Conservation (phyloP, 176 grass and related monocot genomes). For the Leersia perrieri region DNA sequence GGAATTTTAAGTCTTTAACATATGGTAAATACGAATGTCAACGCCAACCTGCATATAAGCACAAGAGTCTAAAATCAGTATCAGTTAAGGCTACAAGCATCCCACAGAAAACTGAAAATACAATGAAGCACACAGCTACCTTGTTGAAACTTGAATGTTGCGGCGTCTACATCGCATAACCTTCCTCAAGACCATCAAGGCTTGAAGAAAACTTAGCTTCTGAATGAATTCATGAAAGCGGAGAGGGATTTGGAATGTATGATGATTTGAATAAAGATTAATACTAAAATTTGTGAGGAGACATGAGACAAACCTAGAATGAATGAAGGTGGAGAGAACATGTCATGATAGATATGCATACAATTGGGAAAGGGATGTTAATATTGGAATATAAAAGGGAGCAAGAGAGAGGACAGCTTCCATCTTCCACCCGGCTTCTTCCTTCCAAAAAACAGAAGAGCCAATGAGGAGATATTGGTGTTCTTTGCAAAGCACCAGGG, state of each 20-base stretch:
- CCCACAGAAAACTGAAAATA: neutral
- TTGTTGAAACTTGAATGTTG: neutral
- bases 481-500: constrained; percentile 27
- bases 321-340: neutral
- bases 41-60: constrained; percentile 24
- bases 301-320: neutral
- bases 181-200: neutral
- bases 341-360: constrained; percentile 26
- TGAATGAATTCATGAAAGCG: neutral
- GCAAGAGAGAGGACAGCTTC: constrained; percentile 17
- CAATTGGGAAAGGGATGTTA: neutral
- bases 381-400: neutral
- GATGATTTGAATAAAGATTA: neutral
- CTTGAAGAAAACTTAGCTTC: constrained; percentile 14
- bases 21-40: neutral
- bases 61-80: neutral
- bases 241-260: neutral
- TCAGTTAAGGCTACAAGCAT: neutral
- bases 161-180: neutral
- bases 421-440: constrained; percentile 46
- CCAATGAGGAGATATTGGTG: constrained; percentile 14
- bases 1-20: neutral
- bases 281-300: constrained; percentile 5
- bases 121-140: neutral
- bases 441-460: constrained; percentile 73